These are phyloP conservation scores for Stephania cephalantha DNA, from an alignment of 164 flowering plant species.

Conservation along the genomic window DNA sequence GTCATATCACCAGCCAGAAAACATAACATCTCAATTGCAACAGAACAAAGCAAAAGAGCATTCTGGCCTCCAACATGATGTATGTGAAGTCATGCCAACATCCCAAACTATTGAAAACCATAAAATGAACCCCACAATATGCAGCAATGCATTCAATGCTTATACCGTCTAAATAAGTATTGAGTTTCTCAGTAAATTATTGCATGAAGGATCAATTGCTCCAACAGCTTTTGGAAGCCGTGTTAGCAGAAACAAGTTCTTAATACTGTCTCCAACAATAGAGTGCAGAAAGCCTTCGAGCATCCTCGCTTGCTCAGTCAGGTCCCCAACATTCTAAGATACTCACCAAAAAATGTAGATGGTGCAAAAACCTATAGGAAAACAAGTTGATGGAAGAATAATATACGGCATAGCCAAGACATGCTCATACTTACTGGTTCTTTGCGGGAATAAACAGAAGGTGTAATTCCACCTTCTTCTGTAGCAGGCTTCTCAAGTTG, in stretches of 20 bases:
- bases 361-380: not conserved
- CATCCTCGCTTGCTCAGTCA: not conserved
- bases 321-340: not conserved
- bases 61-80: not conserved
- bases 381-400: not conserved
- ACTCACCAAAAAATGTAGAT: not conserved
- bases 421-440: constrained; percentile 64
- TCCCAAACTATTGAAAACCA: too few species aligned
- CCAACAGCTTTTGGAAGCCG: too few species aligned
- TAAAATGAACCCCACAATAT: too few species aligned
- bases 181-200: too few species aligned
- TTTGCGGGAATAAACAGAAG: constrained; percentile 95
- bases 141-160: too few species aligned
- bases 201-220: too few species aligned
- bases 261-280: too few species aligned
- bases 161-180: too few species aligned
- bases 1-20: not conserved
- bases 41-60: not conserved
- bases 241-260: too few species aligned
- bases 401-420: not conserved
- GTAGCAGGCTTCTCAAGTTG: constrained; percentile 92
- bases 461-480: constrained; percentile 88
- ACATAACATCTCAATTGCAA: not conserved
- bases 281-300: not conserved
- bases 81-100: not conserved